Percentiles rank a stretch among this genome's conserved stretches.
phyloP scores from a whole-genome alignment of 345 rosid species.

The Xanthoceras sorbifolium region DNA sequence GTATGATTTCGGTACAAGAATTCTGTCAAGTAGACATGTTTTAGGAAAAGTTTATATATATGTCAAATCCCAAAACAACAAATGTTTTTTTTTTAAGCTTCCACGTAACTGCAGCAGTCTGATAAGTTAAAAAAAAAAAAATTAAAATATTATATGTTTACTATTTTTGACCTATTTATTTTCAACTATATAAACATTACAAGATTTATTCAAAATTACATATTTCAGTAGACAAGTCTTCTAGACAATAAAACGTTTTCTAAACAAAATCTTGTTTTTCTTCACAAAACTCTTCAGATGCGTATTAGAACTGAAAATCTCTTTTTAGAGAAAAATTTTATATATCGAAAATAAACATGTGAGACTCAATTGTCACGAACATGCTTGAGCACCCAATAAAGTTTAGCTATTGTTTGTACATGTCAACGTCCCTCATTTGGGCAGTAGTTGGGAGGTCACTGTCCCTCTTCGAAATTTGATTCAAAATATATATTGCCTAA shows the following conservation, averaged over 20 bases:
- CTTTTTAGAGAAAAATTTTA: no score
- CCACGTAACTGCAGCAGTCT: neutral
- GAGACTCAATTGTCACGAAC: neutral
- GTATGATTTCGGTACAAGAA: conserved; percentile 6
- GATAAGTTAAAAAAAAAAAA: no score
- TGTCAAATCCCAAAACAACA: neutral
- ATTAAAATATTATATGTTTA: no score
- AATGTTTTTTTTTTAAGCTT: neutral
- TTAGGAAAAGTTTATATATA: neutral
- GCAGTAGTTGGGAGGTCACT: conserved; percentile 30
- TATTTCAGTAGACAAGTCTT: neutral
- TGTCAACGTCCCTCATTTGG: conserved; percentile 8
- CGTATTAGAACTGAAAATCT: neutral
- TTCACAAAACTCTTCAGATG: neutral
- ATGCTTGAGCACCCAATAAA: neutral
- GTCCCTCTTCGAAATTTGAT: conserved; percentile 10
- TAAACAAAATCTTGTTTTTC: neutral
- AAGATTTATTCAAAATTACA: neutral
- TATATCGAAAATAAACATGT: neutral
- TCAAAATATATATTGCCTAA: conserved; percentile 5
- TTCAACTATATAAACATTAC: no score
- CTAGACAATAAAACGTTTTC: neutral
- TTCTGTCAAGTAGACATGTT: conserved; percentile 5
- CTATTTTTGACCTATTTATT: no score
- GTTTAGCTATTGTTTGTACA: neutral